Evolutionary conservation across 1,284 basidiomycete genomes (phyloP), one percentile per base, ranked within the genome.

Genomic region (Veloporphyrellus conicus): DNA sequence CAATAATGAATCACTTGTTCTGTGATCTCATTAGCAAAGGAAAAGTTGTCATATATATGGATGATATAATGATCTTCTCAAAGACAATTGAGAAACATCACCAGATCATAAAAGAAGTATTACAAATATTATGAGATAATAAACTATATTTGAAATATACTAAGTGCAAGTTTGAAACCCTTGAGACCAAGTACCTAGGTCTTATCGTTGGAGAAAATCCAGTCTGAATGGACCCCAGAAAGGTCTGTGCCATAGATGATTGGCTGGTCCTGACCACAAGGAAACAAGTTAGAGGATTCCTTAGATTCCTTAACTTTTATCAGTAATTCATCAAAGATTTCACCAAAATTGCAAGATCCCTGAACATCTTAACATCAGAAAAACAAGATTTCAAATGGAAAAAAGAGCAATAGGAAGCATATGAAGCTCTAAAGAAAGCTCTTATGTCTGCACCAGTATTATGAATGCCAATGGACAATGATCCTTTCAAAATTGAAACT

Each of bases 181-280:
- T 3, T 11, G 8, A 28, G 2, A 35, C 27, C 0, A 15, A 41
- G 12, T 47, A 38, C 14, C 28, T 42, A 1, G 33, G 27, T 14
- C 16, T 32, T 4, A 19, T 28, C 4, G 15, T 14, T 10, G 1
- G 16, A 3, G 12, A 38, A 14, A 1, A 25, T 1, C 4, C 1
- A 1, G 9, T 48, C 0, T 25, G n/a, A 9, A 35, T 42, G 14
- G 27, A 48, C 5, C 16, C 36, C 0, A 1, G 4, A 0, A 39
- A 43, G 6, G 12, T 35, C 0, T 7, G 6, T 1, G 32, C 6
- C 1, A 18, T 33, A 5, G 10, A 6, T 1, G 16, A 33, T 7
- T 33, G 32, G 32, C 7, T 1, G 7, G 7, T 7, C 7, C 28
- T 10, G 3, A 14, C 0, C 0, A 36, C 1, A 0, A 1, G 1